Percentiles rank a stretch among this genome's conserved stretches.
These are phyloP conservation scores for Leccinum disarticulatum DNA, from an alignment of 768 basidiomycete species.

Conservation along the genomic window DNA sequence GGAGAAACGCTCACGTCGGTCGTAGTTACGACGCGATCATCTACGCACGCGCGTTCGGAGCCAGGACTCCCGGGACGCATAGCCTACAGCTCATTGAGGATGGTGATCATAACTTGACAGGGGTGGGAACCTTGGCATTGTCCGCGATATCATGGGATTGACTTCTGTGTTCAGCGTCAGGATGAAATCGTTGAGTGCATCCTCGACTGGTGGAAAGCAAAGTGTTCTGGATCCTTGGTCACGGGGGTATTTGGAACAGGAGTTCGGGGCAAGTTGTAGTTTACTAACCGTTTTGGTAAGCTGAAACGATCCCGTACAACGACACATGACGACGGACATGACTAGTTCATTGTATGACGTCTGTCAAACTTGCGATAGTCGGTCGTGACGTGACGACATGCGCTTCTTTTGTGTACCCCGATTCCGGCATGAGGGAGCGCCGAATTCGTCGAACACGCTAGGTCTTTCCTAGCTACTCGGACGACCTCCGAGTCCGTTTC, in stretches of 20 bases:
- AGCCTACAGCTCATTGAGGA: slow-evolving; percentile 67
- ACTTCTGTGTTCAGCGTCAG: slow-evolving; percentile 40
- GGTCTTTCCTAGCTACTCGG: slow-evolving; percentile 9
- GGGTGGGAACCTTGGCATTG: slow-evolving; percentile 31
- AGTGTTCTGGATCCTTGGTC: slow-evolving; percentile 45
- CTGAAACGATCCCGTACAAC: not conserved
- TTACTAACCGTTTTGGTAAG: not conserved
- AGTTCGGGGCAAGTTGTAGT: slow-evolving; percentile 48
- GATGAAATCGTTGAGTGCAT: slow-evolving; percentile 69
- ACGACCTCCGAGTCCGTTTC: not conserved
- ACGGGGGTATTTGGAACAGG: slow-evolving; percentile 68
- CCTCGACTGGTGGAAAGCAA: slow-evolving; percentile 63
- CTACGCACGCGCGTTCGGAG: slow-evolving; percentile 60
- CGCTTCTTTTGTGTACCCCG: not conserved
- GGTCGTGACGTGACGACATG: not conserved
- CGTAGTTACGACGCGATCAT: slow-evolving; percentile 70
- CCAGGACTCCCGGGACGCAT: slow-evolving; percentile 65
- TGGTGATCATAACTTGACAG: slow-evolving; percentile 79
- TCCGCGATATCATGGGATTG: slow-evolving; percentile 1
- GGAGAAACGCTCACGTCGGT: not conserved
- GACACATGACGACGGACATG: not conserved
- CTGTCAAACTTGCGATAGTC: not conserved
- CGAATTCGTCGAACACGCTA: not conserved
- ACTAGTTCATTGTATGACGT: not conserved
- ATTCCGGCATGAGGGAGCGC: not conserved